Evolutionary conservation across 176 grass and related monocot genomes (phyloP).

Genomic region (Carex parvula): DNA sequence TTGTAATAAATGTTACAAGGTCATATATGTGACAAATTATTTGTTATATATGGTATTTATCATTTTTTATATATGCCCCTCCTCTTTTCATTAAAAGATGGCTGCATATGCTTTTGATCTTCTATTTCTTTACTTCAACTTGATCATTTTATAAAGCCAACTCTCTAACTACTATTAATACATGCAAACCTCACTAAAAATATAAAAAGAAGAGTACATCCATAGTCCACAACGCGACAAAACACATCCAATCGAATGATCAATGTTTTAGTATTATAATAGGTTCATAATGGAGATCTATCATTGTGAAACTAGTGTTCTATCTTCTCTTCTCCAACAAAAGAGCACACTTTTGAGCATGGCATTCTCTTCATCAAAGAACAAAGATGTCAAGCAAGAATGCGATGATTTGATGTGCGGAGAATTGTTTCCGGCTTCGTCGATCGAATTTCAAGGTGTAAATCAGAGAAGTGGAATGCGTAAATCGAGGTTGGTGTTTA

Average conservation of each 20-base stretch:
- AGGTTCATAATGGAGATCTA: background rate
- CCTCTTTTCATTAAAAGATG: no score
- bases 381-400: background rate
- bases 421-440: background rate
- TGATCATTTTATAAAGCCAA: background rate
- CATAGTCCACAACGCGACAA: background rate
- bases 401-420: background rate
- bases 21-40: no score
- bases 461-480: background rate
- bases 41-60: no score
- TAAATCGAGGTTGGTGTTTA: slow-evolving; percentile 8
- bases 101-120: no score
- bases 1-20: no score
- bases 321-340: slow-evolving; percentile 5
- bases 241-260: background rate
- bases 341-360: background rate
- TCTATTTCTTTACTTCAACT: no score
- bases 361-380: slow-evolving; percentile 5
- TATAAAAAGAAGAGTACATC: background rate
- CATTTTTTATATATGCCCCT: no score
- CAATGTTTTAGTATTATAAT: background rate
- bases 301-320: background rate
- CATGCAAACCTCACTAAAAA: background rate
- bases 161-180: background rate
- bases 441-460: background rate